phyloP scores from a whole-genome alignment of 2,329 filamentous ascomycete species.

The Aaosphaeria arxii region DNA sequence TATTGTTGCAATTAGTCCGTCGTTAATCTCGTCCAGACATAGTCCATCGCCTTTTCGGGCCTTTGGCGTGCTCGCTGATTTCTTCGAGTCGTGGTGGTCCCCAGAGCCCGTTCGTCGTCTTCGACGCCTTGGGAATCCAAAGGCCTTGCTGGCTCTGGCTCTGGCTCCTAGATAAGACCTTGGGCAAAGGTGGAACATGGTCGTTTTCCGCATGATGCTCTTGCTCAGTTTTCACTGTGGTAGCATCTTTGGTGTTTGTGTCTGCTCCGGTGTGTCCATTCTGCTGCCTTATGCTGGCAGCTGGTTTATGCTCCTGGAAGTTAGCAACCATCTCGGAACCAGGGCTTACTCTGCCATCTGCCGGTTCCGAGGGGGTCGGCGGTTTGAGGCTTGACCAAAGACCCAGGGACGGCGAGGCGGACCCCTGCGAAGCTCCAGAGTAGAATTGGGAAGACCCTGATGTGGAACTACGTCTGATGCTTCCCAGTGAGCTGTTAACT shows the following conservation, averaged over 20 bases:
- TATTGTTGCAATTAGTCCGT: too few species aligned
- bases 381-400: conserved; percentile 39
- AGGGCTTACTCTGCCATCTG: conserved; percentile 19
- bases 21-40: too few species aligned
- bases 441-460: conserved; percentile 20
- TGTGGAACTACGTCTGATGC: conserved; percentile 38
- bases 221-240: conserved; percentile 16
- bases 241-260: conserved; percentile 2
- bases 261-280: conserved; percentile 5
- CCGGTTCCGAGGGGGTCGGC: conserved; percentile 8
- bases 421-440: conserved; percentile 14
- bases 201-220: conserved; percentile 29
- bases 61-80: conserved; percentile 34
- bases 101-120: conserved; percentile 41
- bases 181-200: conserved; percentile 26
- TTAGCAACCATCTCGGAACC: conserved; percentile 33
- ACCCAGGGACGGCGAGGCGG: conserved; percentile 25
- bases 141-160: conserved; percentile 13
- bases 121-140: conserved; percentile 20
- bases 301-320: conserved; percentile 18
- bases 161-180: conserved; percentile 12
- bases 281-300: too few species aligned
- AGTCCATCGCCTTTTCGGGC: conserved; percentile 45
- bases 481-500: conserved; percentile 38
- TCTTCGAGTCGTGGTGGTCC: conserved; percentile 35